Evolutionary conservation across 495 filamentous ascomycete genomes (phyloP).

Genomic region (Patellaria atrata): DNA sequence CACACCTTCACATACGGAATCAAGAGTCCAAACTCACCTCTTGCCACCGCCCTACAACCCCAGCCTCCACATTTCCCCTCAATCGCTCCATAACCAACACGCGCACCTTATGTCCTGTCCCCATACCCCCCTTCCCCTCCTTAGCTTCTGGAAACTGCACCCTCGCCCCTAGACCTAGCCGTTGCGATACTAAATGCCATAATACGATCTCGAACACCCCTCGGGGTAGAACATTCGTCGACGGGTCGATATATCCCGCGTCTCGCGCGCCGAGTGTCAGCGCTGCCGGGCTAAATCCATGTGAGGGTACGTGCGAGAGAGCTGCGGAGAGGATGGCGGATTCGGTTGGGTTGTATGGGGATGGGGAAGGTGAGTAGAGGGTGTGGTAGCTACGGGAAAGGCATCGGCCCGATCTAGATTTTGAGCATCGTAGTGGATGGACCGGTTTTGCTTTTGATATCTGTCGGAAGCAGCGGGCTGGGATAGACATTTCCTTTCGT

Average conservation of each 20-base stretch:
- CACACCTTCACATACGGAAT: neutral
- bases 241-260: conserved; percentile 72
- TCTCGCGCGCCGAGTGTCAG: conserved; percentile 68
- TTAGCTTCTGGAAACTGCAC: conserved; percentile 32
- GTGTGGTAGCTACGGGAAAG: too few species aligned
- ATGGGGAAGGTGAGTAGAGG: conserved; percentile 41
- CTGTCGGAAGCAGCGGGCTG: too few species aligned
- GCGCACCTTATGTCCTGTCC: conserved; percentile 44
- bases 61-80: conserved; percentile 43
- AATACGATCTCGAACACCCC: conserved; percentile 69
- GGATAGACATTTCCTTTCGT: too few species aligned
- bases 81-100: conserved; percentile 56
- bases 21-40: conserved; percentile 49
- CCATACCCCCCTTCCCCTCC: conserved; percentile 15
- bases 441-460: too few species aligned
- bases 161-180: conserved; percentile 37
- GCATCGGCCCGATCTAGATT: too few species aligned
- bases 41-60: conserved; percentile 62
- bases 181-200: conserved; percentile 62
- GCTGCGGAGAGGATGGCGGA: conserved; percentile 65
- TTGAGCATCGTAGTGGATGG: too few species aligned
- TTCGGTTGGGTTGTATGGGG: conserved; percentile 59
- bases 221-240: conserved; percentile 63
- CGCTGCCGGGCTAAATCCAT: conserved; percentile 64
- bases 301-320: conserved; percentile 58